Evolutionary conservation across 2,329 filamentous ascomycete species (phyloP).

Genomic region (Niveomyces coronatus): DNA sequence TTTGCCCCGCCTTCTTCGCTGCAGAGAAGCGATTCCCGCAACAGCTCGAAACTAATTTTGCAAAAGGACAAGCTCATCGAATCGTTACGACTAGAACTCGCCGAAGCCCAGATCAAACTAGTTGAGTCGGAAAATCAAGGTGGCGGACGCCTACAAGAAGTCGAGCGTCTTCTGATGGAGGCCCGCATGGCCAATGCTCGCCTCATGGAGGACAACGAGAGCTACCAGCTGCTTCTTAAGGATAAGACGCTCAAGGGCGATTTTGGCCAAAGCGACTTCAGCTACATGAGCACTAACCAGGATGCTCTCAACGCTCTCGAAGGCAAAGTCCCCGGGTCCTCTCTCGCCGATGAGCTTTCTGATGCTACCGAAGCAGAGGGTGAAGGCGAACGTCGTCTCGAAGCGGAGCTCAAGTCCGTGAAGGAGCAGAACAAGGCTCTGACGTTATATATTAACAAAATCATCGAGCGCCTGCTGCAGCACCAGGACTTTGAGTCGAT

Average conservation of each 20-base stretch:
- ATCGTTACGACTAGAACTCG: slow-evolving; percentile 79
- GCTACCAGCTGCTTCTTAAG: slow-evolving; percentile 87
- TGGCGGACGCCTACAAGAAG: slow-evolving; percentile 74
- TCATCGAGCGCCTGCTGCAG: slow-evolving; percentile 88
- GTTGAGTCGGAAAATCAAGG: slow-evolving; percentile 91
- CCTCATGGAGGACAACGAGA: slow-evolving; percentile 97
- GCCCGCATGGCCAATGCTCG: slow-evolving; percentile 91
- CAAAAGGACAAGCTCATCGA: slow-evolving; percentile 98
- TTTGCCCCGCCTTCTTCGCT: slow-evolving; percentile 81
- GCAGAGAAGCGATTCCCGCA: slow-evolving; percentile 78
- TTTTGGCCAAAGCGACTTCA: slow-evolving; percentile 73
- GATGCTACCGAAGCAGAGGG: slow-evolving; percentile 51
- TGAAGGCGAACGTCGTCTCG: slow-evolving; percentile 56
- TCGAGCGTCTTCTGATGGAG: slow-evolving; percentile 86
- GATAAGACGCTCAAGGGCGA: slow-evolving; percentile 95
- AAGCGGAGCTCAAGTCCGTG: slow-evolving; percentile 65
- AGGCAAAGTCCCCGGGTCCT: slow-evolving; percentile 42
- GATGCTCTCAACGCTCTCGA: slow-evolving; percentile 56
- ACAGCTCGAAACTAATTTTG: slow-evolving; percentile 78
- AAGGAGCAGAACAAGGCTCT: slow-evolving; percentile 96
- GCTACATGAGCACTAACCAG: slow-evolving; percentile 56
- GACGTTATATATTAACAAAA: slow-evolving; percentile 97
- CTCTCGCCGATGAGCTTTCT: slow-evolving; percentile 81
- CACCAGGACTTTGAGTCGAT: slow-evolving; percentile 94
- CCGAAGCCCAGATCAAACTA: slow-evolving; percentile 90